Evolutionary conservation across 2,329 filamentous ascomycete species (phyloP).

Genomic region (Alternaria ethzedia): DNA sequence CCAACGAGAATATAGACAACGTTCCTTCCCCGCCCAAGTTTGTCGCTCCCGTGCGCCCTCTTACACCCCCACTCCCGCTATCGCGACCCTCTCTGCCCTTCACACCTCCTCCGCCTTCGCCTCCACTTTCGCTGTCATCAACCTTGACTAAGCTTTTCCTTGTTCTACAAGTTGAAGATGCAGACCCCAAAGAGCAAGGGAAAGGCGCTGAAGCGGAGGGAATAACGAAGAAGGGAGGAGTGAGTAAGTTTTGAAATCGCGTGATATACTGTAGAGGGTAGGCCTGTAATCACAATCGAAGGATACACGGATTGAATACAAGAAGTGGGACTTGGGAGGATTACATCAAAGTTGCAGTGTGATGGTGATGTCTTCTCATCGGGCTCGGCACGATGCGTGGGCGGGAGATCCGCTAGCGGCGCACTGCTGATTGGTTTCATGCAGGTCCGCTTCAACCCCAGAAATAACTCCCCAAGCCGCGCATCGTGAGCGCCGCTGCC

Average conservation of each 20-base stretch:
- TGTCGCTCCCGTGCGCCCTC: background rate
- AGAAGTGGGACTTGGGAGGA: background rate
- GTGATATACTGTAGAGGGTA: background rate
- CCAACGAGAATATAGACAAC: background rate
- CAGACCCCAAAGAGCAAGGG: background rate
- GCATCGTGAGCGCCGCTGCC: slow-evolving; percentile 9
- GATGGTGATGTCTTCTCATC: background rate
- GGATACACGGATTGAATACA: background rate
- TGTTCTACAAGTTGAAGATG: background rate
- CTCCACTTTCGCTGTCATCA: background rate
- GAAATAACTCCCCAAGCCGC: slow-evolving; percentile 21
- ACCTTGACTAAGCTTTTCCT: background rate
- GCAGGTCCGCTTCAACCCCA: slow-evolving; percentile 37
- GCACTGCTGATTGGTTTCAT: slow-evolving; percentile 37
- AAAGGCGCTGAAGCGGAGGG: background rate
- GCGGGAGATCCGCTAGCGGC: slow-evolving; percentile 33
- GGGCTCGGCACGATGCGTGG: slow-evolving; percentile 4
- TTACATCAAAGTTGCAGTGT: background rate
- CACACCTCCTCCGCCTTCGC: background rate
- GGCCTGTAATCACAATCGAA: background rate
- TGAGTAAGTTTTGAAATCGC: background rate
- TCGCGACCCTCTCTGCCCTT: background rate
- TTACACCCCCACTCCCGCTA: background rate
- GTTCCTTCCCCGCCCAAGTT: background rate
- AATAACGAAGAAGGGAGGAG: background rate